Conservation (phyloP, 768 basidiomycete genomes). For the Leccinum sublutescens region DNA sequence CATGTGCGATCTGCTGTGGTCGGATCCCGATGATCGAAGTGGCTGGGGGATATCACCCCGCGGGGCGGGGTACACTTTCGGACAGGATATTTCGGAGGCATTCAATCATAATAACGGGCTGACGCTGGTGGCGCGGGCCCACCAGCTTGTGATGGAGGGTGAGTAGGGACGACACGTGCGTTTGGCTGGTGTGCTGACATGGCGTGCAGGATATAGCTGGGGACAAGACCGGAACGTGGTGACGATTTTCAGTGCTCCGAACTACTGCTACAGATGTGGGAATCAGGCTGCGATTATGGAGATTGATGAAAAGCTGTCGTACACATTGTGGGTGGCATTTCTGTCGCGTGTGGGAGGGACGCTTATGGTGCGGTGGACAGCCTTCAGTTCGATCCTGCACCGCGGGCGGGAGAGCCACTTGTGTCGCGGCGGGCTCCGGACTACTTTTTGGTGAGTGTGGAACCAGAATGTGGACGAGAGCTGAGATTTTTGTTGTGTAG, state of each 20-base stretch:
- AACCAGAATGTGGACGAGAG: constrained; percentile 37
- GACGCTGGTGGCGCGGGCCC: constrained; percentile 90
- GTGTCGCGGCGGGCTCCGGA: constrained; percentile 94
- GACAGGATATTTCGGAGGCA: constrained; percentile 97
- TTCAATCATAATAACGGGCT: constrained; percentile 99
- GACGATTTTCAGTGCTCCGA: constrained; percentile 99
- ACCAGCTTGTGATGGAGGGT: constrained; percentile 98
- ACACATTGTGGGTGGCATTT: constrained; percentile 71
- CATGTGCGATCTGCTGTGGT: constrained; percentile 99
- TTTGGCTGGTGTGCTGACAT: constrained; percentile 7
- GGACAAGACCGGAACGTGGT: constrained; percentile 99
- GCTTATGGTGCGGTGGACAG: constrained; percentile 41
- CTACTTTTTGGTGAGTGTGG: constrained; percentile 78
- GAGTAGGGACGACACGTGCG: constrained; percentile 27
- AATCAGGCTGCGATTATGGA: constrained; percentile 99
- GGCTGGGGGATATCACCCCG: constrained; percentile 99
- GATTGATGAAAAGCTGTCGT: constrained; percentile 97
- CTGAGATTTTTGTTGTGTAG: constrained; percentile 18
- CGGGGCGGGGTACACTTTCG: constrained; percentile 98
- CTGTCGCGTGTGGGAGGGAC: constrained; percentile 4
- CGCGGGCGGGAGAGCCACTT: constrained; percentile 96
- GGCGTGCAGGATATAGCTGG: constrained; percentile 80
- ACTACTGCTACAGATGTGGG: constrained; percentile 99
- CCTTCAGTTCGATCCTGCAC: constrained; percentile 99
- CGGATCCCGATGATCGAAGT: constrained; percentile 98